These are phyloP conservation scores for Fallopia convolvulus DNA, from an alignment of 148 eudicot species.

Conservation along the genomic window DNA sequence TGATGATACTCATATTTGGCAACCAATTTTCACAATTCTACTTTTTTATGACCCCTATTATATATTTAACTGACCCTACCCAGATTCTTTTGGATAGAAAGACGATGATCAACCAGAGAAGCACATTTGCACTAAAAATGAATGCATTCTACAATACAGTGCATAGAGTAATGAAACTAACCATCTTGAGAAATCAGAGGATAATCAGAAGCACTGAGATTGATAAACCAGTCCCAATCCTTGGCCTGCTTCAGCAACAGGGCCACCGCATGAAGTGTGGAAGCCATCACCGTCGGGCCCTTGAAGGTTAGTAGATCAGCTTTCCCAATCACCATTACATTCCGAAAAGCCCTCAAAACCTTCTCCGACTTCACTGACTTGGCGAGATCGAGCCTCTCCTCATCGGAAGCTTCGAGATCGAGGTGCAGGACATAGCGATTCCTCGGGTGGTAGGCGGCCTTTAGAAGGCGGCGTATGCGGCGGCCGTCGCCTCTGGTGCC, in stretches of 20 bases:
- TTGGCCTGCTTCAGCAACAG: slow-evolving; percentile 42
- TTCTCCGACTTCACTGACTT: slow-evolving; percentile 34
- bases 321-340: slow-evolving; percentile 71
- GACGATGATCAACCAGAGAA: neutral
- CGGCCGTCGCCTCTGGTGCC: slow-evolving; percentile 42
- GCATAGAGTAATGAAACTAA: slow-evolving; percentile 6
- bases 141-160: neutral
- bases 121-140: neutral
- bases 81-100: neutral
- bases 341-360: slow-evolving; percentile 29
- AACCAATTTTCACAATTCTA: neutral
- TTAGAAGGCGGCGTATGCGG: slow-evolving; percentile 54
- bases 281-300: slow-evolving; percentile 68
- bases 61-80: neutral
- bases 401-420: slow-evolving; percentile 57
- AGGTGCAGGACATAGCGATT: slow-evolving; percentile 72
- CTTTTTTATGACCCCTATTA: neutral
- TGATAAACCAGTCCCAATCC: slow-evolving; percentile 93
- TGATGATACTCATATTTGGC: neutral
- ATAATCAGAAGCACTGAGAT: slow-evolving; percentile 82
- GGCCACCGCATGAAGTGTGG: slow-evolving; percentile 56
- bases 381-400: slow-evolving; percentile 58
- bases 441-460: slow-evolving; percentile 71
- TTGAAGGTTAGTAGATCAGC: slow-evolving; percentile 62
- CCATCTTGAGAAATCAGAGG: slow-evolving; percentile 86